phyloP scores from a whole-genome alignment of 2,329 filamentous ascomycete species.

The Cladorrhinum sp. region DNA sequence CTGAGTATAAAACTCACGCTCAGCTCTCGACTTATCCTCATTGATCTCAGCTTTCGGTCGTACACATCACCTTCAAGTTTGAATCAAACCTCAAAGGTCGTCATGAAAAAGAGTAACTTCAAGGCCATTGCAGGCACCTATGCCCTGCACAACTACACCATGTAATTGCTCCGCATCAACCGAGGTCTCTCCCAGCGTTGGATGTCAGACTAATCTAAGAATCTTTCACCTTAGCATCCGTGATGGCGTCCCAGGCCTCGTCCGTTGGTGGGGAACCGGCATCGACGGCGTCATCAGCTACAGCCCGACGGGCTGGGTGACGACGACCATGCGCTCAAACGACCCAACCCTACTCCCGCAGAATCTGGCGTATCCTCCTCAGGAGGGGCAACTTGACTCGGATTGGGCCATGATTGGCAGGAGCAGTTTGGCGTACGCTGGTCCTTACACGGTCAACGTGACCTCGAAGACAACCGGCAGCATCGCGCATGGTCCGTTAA shows the following conservation, averaged over 20 bases:
- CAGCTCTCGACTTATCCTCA: no score
- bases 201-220: not conserved
- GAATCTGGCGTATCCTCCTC: not conserved
- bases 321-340: not conserved
- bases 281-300: not conserved
- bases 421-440: not conserved
- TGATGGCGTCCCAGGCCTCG: not conserved
- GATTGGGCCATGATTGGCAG: constrained; percentile 2
- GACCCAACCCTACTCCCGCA: not conserved
- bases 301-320: not conserved
- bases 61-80: no score
- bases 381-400: not conserved
- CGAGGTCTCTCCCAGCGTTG: not conserved
- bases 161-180: not conserved
- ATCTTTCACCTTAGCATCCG: not conserved
- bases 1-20: no score
- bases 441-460: not conserved
- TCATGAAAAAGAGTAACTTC: not conserved
- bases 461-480: not conserved
- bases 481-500: not conserved
- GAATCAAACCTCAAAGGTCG: no score
- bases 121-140: not conserved
- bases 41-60: no score
- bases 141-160: not conserved
- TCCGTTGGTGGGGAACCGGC: not conserved